Percentiles rank a stretch among this genome's conserved stretches.
phyloP scores from a whole-genome alignment of 176 grass and related monocot species.

The Panicum miliaceum region DNA sequence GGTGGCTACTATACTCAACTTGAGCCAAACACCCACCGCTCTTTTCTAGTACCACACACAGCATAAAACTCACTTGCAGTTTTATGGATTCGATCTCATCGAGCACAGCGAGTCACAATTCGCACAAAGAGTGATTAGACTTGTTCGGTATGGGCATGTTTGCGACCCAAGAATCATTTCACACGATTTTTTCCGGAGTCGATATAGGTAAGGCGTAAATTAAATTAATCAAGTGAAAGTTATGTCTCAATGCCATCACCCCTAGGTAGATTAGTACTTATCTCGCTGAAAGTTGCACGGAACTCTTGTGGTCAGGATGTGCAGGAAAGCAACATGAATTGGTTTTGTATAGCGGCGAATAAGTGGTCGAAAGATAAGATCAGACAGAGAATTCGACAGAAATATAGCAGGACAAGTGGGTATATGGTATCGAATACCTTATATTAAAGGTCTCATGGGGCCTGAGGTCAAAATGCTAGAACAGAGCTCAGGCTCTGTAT shows the following conservation, averaged over 20 bases:
- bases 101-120: neutral
- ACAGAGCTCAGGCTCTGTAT: neutral
- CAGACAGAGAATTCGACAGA: neutral
- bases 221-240: neutral
- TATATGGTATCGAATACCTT: neutral
- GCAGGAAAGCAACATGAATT: constrained; percentile 46
- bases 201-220: neutral
- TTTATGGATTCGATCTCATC: neutral
- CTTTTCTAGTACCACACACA: constrained; percentile 10
- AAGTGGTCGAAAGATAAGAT: neutral
- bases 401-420: neutral
- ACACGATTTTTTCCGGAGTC: neutral
- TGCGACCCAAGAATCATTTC: neutral
- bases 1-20: constrained; percentile 15
- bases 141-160: neutral
- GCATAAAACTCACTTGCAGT: neutral
- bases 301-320: constrained; percentile 27
- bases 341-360: neutral
- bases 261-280: neutral
- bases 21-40: constrained; percentile 37
- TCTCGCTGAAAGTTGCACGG: constrained; percentile 29
- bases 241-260: neutral
- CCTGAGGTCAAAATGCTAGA: neutral
- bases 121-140: neutral
- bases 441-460: neutral